phyloP scores from a whole-genome alignment of 2,329 filamentous ascomycete species.

The Arachnomyces sp. region DNA sequence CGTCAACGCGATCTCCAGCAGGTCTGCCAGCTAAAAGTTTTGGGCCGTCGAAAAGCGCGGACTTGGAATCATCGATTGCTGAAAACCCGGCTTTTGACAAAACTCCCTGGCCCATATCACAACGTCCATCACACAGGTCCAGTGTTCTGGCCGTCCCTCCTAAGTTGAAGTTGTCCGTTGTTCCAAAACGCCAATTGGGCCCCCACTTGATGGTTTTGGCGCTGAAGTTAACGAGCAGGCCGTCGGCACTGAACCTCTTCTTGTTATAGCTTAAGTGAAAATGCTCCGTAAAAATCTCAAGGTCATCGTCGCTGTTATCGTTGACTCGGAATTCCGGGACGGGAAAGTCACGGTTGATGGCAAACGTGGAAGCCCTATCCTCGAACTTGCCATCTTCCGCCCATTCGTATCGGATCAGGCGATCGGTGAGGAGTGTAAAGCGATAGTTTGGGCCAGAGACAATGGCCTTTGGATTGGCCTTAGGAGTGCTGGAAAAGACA shows the following conservation, averaged over 20 bases:
- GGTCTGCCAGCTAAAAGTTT: no score
- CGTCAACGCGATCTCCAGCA: no score
- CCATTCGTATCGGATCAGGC: conserved; percentile 56
- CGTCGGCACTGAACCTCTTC: conserved; percentile 45
- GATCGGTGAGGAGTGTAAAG: conserved; percentile 52
- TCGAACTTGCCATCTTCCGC: conserved; percentile 53
- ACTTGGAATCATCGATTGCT: no score
- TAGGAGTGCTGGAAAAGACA: conserved; percentile 37
- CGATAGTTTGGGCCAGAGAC: conserved; percentile 47
- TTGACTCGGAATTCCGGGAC: conserved; percentile 43
- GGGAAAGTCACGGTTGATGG: conserved; percentile 46
- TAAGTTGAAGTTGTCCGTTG: conserved; percentile 36
- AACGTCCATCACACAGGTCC: conserved; percentile 50
- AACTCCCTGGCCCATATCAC: no score
- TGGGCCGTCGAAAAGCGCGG: no score
- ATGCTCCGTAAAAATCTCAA: conserved; percentile 50
- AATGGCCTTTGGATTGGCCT: conserved; percentile 39
- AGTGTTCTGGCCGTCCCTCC: conserved; percentile 49
- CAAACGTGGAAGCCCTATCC: conserved; percentile 56
- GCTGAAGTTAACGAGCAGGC: conserved; percentile 42
- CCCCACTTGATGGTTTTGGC: conserved; percentile 36
- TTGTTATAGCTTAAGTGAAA: conserved; percentile 55
- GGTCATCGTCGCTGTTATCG: conserved; percentile 35
- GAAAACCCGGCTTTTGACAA: no score
- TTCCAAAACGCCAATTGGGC: conserved; percentile 47